phyloP scores from a whole-genome alignment of 305 asterid species.

The Striga hermonthica region DNA sequence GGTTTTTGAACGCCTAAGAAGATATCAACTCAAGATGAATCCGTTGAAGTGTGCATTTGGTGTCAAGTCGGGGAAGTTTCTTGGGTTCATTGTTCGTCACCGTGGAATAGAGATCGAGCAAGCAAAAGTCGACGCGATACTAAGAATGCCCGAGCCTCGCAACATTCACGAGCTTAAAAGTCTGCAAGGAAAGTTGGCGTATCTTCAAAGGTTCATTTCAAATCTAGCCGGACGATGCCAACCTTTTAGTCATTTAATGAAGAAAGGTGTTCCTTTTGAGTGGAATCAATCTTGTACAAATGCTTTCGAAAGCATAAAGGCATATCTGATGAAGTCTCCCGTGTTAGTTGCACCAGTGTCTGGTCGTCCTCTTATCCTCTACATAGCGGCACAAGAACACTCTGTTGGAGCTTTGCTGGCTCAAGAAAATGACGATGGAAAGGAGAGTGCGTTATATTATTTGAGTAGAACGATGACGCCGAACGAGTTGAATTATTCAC shows the following conservation, averaged over 20 bases:
- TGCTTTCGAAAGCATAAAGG: neutral
- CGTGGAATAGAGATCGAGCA: neutral
- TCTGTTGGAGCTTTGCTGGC: neutral
- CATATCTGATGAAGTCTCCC: neutral
- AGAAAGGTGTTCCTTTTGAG: slow-evolving; percentile 8
- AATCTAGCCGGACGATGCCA: neutral
- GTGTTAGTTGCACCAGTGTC: neutral
- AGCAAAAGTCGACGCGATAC: neutral
- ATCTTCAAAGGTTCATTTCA: slow-evolving; percentile 6
- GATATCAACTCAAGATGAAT: neutral
- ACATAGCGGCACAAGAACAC: neutral
- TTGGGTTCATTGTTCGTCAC: neutral
- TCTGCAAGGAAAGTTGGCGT: neutral
- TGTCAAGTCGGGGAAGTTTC: neutral
- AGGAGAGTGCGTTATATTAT: neutral
- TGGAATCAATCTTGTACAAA: neutral
- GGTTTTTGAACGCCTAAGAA: neutral
- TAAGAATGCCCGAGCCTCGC: neutral
- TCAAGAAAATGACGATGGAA: neutral
- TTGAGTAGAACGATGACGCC: neutral
- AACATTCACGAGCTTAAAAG: neutral
- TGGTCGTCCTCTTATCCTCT: neutral
- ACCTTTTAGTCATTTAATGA: neutral
- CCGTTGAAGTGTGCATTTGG: neutral
- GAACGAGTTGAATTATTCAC: neutral